phyloP scores from a whole-genome alignment of 345 rosid genomes.

The Toxicodendron radicans region DNA sequence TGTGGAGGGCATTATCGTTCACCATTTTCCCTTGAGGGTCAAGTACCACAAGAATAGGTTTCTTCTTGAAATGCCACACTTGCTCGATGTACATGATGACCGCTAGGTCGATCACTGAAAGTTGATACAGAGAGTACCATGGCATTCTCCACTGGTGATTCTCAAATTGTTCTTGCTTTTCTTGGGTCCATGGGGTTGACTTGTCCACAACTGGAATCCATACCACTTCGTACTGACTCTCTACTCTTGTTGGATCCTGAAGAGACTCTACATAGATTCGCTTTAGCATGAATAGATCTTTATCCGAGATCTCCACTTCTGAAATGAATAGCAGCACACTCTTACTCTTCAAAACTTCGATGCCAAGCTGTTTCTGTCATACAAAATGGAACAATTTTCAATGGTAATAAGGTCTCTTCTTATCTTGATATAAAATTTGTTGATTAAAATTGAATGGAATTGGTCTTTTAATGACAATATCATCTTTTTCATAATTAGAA shows the following conservation, averaged over 20 bases:
- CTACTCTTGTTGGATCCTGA: neutral
- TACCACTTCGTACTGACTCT: slow-evolving; percentile 31
- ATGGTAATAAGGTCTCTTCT: too few relatives aligned
- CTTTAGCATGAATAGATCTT: slow-evolving; percentile 35
- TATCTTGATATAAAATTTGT: too few relatives aligned
- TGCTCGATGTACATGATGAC: slow-evolving; percentile 51
- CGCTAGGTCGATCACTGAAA: slow-evolving; percentile 41
- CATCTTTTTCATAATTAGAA: too few relatives aligned
- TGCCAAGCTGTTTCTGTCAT: slow-evolving; percentile 19
- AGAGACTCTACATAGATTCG: slow-evolving; percentile 24
- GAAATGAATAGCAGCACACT: slow-evolving; percentile 37
- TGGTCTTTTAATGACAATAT: too few relatives aligned
- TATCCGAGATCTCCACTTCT: slow-evolving; percentile 34
- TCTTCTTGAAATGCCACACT: slow-evolving; percentile 1
- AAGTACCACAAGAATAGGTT: slow-evolving; percentile 32
- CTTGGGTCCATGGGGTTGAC: slow-evolving; percentile 27
- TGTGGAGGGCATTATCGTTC: slow-evolving; percentile 23
- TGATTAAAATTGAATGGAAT: too few relatives aligned
- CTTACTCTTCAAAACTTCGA: slow-evolving; percentile 28
- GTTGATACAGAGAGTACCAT: slow-evolving; percentile 40
- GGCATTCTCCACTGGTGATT: slow-evolving; percentile 28
- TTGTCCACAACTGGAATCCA: slow-evolving; percentile 50
- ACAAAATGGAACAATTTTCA: too few relatives aligned
- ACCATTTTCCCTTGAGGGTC: slow-evolving; percentile 25
- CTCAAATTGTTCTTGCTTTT: slow-evolving; percentile 24